phyloP scores from a whole-genome alignment of 345 rosid genomes.

The Mallotus nudiflorus region DNA sequence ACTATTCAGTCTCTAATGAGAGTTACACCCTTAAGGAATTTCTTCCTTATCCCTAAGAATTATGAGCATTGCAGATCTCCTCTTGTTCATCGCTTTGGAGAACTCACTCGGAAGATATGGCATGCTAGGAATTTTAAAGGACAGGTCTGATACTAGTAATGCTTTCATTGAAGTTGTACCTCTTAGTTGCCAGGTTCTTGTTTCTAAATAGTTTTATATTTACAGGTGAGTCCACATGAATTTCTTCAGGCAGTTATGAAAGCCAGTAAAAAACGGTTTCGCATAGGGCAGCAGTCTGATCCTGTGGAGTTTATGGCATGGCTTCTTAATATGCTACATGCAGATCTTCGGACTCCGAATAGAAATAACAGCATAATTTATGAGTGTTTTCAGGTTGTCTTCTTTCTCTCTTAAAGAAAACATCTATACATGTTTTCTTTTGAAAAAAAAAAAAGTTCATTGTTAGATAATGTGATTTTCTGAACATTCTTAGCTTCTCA shows the following conservation, averaged over 20 bases:
- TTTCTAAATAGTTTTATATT: conserved; percentile 14
- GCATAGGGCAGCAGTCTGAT: conserved; percentile 89
- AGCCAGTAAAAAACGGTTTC: conserved; percentile 81
- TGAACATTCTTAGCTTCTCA: conserved; percentile 24
- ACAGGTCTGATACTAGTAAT: conserved; percentile 55
- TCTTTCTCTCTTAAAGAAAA: neutral
- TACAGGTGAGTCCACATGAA: conserved; percentile 98
- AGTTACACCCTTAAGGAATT: conserved; percentile 87
- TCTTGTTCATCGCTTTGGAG: conserved; percentile 93
- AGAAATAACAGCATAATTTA: conserved; percentile 71
- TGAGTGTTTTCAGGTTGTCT: conserved; percentile 84
- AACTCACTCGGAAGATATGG: conserved; percentile 93
- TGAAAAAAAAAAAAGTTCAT: neutral
- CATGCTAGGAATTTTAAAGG: conserved; percentile 96
- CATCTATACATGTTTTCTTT: neutral
- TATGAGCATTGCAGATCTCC: conserved; percentile 76
- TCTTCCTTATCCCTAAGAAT: conserved; percentile 89
- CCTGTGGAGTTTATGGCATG: conserved; percentile 97
- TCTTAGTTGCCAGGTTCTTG: conserved; percentile 2
- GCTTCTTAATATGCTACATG: conserved; percentile 92
- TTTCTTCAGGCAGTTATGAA: conserved; percentile 98
- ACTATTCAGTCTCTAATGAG: conserved; percentile 95
- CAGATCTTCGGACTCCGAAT: conserved; percentile 64
- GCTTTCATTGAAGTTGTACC: conserved; percentile 11
- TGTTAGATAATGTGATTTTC: conserved; percentile 7